Base-by-base conservation (phyloP, 2,329 filamentous ascomycete species). In the Didymella keratinophila region DNA sequence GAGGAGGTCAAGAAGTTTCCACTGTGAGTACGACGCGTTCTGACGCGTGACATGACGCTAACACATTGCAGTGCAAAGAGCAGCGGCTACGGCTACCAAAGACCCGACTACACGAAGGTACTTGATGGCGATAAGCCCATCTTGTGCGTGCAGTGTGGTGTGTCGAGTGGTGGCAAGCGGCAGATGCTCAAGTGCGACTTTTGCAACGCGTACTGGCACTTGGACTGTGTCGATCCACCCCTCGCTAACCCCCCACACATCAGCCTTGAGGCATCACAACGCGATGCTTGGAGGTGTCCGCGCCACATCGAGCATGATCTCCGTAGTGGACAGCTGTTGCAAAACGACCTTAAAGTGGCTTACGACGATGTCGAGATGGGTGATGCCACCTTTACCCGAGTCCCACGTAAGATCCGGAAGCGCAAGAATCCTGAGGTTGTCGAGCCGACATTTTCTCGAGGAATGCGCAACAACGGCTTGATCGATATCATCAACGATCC, bases 181-280 rank as follows among this genome's bases (percentile, higher is more conserved):
- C 86, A 89, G 65, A 93, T 98, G 68, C 89, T 97, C 66, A 87
- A 90, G 44, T 99, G 94, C 80, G 93, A 93, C 76, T 86, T 85
- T 70, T 99, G 94, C 78, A 83, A 86, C 12, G 84, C 92, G 32
- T 85, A 89, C 71, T 99, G 93, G 90, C 95, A 99, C 79, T 82
- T 97, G 50, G 94, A 98, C 77, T 99, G 95, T 78, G 81, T 96
- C 16, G 89, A 96, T 72, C 91, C 92, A 27, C 93, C 94, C 32
- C 80, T 93, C 71, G 87, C 93, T 32, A 87, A 90, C 54, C 90
- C 92, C 37, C 93, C 93, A 11, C 84, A 87, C 52, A 73, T 78
- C 56, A 70, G 68, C 60, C 66, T 71, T 45, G 73, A 83, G 49
- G 81, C 81, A 64, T 81, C 81, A 49, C 82, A 89, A 50, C 87